Evolutionary conservation across 306 rosid genomes (phyloP), one percentile per base, ranked within the genome.

Genomic region (Fragaria iinumae): DNA sequence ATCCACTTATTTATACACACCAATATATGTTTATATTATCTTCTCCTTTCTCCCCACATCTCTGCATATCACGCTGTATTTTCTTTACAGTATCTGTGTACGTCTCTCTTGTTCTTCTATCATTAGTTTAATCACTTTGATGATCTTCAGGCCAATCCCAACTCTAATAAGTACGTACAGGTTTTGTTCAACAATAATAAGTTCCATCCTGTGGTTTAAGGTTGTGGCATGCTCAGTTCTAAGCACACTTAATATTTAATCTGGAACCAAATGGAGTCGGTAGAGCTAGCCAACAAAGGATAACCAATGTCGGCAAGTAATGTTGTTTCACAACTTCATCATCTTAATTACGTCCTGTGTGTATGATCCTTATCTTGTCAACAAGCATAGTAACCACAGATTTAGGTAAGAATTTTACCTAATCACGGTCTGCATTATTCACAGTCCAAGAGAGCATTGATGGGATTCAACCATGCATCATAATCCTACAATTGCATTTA

Each of bases 1-100:
- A 47, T 38, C 76, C 29, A 18, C 38, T 74, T 10, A 74, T 77
- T 81, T 83, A 65, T 65, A 6, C n/a, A 29, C 36, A 18, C n/a
- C 17, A 0, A 9, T 8, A 8, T 65, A 34, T 36, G 47, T 77
- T 75, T 80, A 81, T 78, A 83, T 83, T 87, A 87, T 87, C 91
- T 75, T 73, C 76, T 68, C 39, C 25, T 11, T 55, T 76, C 76
- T 79, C 53, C 66, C 77, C 60, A 48, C 66, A 68, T 72, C 76
- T 60, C 77, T 82, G 75, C 74, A 48, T 21, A 11, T 69, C 18
- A 25, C 18, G 41, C 50, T 17, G 23, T 48, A 18, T 75, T 80
- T 81, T 71, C 71, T 72, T 78, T 21, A 53, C 71, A 67, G 52
- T 34, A 11, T 27, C 29, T 64, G 17, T 36, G 48, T 68, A 14